These are phyloP conservation scores for Ilex paraguariensis DNA, from an alignment of 305 asterid species.

Conservation along the genomic window DNA sequence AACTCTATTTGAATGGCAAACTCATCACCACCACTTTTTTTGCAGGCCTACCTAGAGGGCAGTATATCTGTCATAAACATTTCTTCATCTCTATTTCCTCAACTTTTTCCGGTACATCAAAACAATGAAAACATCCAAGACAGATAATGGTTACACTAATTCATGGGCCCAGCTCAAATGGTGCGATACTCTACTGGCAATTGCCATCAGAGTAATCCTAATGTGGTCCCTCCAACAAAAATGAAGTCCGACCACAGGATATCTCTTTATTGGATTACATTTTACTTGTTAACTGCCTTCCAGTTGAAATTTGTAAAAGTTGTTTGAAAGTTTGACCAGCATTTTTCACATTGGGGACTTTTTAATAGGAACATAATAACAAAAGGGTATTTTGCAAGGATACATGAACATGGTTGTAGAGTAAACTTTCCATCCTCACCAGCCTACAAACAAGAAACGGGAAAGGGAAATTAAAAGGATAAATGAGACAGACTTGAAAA, in stretches of 20 bases:
- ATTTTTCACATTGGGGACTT: background rate
- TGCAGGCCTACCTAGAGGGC: no score
- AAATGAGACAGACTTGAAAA: background rate
- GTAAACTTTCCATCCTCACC: constrained; percentile 43
- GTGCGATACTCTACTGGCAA: no score
- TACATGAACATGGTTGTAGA: constrained; percentile 47
- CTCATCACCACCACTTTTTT: no score
- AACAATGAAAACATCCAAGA: background rate
- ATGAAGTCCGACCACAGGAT: background rate
- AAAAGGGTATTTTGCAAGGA: constrained; percentile 36
- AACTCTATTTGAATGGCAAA: no score
- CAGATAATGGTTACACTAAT: no score
- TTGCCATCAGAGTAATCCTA: background rate
- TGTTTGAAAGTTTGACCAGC: background rate
- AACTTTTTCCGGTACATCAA: background rate
- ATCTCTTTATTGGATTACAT: no score
- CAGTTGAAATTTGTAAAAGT: background rate
- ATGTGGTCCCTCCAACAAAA: background rate
- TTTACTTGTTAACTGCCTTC: background rate
- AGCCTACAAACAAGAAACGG: constrained; percentile 34
- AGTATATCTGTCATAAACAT: no score
- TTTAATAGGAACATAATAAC: background rate
- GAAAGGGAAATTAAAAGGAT: constrained; percentile 5
- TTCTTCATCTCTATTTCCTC: background rate
- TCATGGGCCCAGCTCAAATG: no score